phyloP scores from a whole-genome alignment of 352 stramenopile species.

The Phytophthora pseudosyringae region DNA sequence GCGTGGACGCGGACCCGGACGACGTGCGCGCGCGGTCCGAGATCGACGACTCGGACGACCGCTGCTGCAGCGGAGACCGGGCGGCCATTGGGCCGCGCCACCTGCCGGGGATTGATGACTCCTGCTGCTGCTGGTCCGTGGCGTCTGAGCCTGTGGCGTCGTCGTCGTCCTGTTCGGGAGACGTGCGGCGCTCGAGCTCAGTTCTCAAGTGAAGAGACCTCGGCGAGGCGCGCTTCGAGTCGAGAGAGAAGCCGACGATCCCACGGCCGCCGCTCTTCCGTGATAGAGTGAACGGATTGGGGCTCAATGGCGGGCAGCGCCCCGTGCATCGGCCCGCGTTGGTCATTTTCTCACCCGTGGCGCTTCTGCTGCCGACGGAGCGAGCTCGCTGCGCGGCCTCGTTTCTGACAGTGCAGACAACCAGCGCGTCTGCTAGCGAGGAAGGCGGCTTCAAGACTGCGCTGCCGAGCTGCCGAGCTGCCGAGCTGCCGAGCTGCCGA shows the following conservation, averaged over 20 bases:
- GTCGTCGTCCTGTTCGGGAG: neutral
- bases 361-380: slow-evolving; percentile 24
- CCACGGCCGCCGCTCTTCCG: slow-evolving; percentile 34
- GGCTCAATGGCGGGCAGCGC: slow-evolving; percentile 25
- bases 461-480: neutral
- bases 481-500: neutral
- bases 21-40: slow-evolving; percentile 22
- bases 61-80: slow-evolving; percentile 26
- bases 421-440: slow-evolving; percentile 16
- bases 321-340: slow-evolving; percentile 15
- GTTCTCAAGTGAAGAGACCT: slow-evolving; percentile 50
- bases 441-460: slow-evolving; percentile 28
- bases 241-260: slow-evolving; percentile 36
- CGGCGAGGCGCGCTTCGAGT: slow-evolving; percentile 12
- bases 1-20: slow-evolving; percentile 26
- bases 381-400: slow-evolving; percentile 14
- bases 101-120: neutral
- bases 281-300: slow-evolving; percentile 40
- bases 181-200: slow-evolving; percentile 25
- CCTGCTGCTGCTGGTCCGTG: neutral
- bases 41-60: slow-evolving; percentile 25
- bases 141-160: neutral
- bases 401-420: slow-evolving; percentile 37
- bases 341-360: slow-evolving; percentile 45
- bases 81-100: slow-evolving; percentile 16